These are phyloP conservation scores for Eucalyptus polyanthemos DNA, from an alignment of 345 rosid genomes.

Conservation along the genomic window DNA sequence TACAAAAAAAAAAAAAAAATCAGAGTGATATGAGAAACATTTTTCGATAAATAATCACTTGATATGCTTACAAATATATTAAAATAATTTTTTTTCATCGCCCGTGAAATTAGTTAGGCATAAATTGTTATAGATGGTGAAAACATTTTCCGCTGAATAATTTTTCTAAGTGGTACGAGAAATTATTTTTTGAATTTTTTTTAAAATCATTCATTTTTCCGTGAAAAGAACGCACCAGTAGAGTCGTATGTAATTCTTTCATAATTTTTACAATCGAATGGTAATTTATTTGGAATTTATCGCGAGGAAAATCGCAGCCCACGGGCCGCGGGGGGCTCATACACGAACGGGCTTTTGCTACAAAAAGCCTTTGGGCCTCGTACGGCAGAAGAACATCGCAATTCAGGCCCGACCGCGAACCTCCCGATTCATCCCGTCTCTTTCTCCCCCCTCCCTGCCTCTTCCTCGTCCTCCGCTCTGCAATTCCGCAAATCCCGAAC, in stretches of 20 bases:
- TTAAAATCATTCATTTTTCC: too few relatives aligned
- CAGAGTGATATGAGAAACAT: too few relatives aligned
- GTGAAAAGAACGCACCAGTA: too few relatives aligned
- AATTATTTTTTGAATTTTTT: too few relatives aligned
- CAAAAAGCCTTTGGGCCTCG: not conserved
- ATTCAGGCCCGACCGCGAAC: not conserved
- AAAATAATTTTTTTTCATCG: accelerated
- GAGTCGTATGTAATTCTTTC: not conserved
- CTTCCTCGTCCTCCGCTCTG: not conserved
- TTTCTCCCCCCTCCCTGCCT: accelerated
- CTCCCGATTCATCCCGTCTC: not conserved
- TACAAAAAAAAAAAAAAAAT: too few relatives aligned
- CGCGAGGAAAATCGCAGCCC: not conserved
- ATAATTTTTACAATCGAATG: not conserved
- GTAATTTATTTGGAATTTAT: not conserved
- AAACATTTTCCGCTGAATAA: not conserved
- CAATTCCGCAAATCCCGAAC: not conserved
- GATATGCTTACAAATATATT: accelerated
- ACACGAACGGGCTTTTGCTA: not conserved
- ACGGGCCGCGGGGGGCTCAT: not conserved
- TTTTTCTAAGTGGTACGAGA: accelerated
- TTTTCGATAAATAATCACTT: too few relatives aligned
- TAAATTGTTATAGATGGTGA: not conserved
- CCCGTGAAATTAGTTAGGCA: not conserved
- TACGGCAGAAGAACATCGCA: not conserved